A percentile compares a stretch with the other conserved stretches of the same genome.
phyloP scores from a whole-genome alignment of 78 protist genomes.

The Tieghemostelium lacteum region DNA sequence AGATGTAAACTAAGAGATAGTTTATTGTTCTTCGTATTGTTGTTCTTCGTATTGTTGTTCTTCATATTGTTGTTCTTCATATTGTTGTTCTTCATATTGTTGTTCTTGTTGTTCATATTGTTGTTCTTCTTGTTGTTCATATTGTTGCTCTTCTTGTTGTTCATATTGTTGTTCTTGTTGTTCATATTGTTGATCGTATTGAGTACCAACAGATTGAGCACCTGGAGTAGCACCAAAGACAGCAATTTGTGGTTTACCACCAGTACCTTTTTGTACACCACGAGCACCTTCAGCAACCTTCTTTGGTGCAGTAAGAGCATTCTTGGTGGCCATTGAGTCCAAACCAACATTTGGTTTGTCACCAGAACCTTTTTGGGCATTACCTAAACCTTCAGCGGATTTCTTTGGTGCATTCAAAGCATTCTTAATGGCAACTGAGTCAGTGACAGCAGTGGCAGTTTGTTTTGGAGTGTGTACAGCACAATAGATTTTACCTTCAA shows the following conservation, averaged over 20 bases:
- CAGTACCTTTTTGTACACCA: slow-evolving; percentile 71
- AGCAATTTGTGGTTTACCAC: slow-evolving; percentile 63
- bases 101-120: slow-evolving; percentile 20
- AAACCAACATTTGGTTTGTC: slow-evolving; percentile 64
- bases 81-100: slow-evolving; percentile 11
- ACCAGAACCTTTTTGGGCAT: slow-evolving; percentile 78
- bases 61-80: slow-evolving; percentile 32
- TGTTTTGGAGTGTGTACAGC: slow-evolving; percentile 83
- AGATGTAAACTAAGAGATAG: no score
- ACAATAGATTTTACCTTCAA: slow-evolving; percentile 79
- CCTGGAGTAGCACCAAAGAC: slow-evolving; percentile 48
- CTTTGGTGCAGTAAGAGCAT: slow-evolving; percentile 79
- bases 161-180: slow-evolving; percentile 21
- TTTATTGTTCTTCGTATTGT: slow-evolving; percentile 17
- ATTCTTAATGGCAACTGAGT: slow-evolving; percentile 75
- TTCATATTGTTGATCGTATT: neutral
- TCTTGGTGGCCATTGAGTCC: slow-evolving; percentile 69
- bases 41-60: slow-evolving; percentile 33
- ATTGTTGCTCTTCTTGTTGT: neutral
- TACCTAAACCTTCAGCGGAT: slow-evolving; percentile 73
- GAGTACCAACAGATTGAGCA: neutral
- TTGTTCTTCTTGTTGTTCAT: slow-evolving; percentile 19
- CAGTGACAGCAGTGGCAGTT: slow-evolving; percentile 69
- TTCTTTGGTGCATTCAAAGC: slow-evolving; percentile 83
- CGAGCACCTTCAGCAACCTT: slow-evolving; percentile 56